phyloP scores from a whole-genome alignment of 1,284 basidiomycete species.

The Clitocybe nebularis region DNA sequence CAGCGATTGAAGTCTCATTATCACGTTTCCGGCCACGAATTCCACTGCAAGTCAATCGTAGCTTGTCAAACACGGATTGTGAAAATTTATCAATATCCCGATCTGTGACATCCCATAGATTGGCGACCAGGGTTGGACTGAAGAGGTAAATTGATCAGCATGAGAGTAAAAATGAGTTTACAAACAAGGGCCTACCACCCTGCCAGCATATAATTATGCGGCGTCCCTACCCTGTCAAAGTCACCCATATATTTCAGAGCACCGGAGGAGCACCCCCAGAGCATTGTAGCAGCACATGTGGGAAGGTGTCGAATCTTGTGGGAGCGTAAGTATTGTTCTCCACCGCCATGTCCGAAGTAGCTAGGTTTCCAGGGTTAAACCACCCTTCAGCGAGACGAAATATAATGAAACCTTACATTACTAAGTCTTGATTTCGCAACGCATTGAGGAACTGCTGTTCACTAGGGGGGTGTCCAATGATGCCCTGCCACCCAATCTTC shows the following conservation, averaged over 20 bases:
- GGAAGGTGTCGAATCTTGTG: conserved; percentile 79
- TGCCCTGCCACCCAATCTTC: conserved; percentile 78
- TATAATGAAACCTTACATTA: conserved; percentile 64
- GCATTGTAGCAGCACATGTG: conserved; percentile 89
- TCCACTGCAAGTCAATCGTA: conserved; percentile 51
- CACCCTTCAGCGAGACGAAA: background rate
- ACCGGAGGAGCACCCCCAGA: conserved; percentile 99
- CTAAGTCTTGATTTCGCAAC: conserved; percentile 69
- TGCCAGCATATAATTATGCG: conserved; percentile 92
- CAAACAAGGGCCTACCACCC: conserved; percentile 69
- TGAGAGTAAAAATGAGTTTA: background rate
- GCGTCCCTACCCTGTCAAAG: conserved; percentile 88
- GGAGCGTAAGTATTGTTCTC: conserved; percentile 89
- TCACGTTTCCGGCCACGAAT: conserved; percentile 16
- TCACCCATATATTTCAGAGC: conserved; percentile 86
- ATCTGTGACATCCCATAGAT: conserved; percentile 98
- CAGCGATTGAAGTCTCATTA: conserved; percentile 52
- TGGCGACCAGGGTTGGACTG: conserved; percentile 90
- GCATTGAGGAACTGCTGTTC: conserved; percentile 80
- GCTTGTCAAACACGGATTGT: conserved; percentile 75
- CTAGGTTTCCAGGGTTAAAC: conserved; percentile 37
- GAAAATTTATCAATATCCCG: conserved; percentile 94
- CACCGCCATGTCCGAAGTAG: conserved; percentile 97
- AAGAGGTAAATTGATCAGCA: conserved; percentile 3
- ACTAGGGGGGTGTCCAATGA: conserved; percentile 71